These are phyloP conservation scores for Iris pallida DNA, from an alignment of 116 monocot genomes.

Conservation along the genomic window DNA sequence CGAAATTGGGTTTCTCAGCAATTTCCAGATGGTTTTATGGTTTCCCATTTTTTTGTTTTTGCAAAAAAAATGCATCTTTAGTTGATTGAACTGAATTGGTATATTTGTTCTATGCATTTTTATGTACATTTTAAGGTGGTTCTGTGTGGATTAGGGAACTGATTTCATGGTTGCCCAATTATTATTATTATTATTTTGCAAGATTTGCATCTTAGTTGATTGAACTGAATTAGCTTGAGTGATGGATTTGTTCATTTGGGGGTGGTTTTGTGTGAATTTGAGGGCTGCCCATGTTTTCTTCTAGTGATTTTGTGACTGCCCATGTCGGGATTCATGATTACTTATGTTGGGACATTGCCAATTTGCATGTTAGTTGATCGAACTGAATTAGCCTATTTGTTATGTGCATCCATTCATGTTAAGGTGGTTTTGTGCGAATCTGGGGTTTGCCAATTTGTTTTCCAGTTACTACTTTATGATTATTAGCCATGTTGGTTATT, in stretches of 20 bases:
- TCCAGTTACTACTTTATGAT: neutral
- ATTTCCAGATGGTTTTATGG: no score
- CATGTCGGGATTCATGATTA: conserved; percentile 3
- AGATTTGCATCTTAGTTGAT: neutral
- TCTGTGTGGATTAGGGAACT: no score
- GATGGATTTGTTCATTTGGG: no score
- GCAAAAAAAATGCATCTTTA: no score
- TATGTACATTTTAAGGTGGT: no score
- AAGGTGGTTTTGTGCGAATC: neutral
- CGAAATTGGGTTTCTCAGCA: no score
- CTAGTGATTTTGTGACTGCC: no score
- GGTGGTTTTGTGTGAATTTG: neutral
- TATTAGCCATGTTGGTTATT: neutral
- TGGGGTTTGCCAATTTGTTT: neutral
- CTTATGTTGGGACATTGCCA: conserved; percentile 1
- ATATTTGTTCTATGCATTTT: no score
- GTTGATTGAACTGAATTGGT: no score
- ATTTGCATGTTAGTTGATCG: neutral
- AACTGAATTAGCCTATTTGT: neutral
- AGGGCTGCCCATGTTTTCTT: conserved; percentile 2
- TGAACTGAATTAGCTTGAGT: neutral
- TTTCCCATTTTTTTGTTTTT: no score
- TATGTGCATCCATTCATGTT: no score
- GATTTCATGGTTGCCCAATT: no score
- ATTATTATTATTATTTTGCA: neutral